Evolutionary conservation across 805 yeast species (phyloP), one percentile per base, ranked within the genome.

Genomic region (Candida anglica): DNA sequence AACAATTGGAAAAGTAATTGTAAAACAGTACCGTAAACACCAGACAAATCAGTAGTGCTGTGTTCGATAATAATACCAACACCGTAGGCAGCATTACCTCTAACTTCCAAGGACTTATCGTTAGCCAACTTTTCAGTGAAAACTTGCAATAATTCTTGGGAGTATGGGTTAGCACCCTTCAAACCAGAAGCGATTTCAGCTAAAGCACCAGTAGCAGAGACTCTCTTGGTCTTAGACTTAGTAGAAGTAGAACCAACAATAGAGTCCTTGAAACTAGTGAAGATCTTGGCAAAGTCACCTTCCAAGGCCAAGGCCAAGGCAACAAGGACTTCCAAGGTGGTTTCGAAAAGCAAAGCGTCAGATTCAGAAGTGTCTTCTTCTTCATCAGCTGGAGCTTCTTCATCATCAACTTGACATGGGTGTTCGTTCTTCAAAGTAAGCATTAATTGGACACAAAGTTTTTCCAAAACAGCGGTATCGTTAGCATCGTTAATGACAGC

Each of bases 41-140:
- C 59, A 25, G 83, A 65, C 44, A 81, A 71, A 48, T 80, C 85
- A 19, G 80, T 66, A 37, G 73, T 49, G 48, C 70, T 66, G 60
- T 63, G 47, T 50, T 75, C 77, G 40, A 79, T 59, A 40, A 88
- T 62, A 40, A 88, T 61, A 49, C 98, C 98, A 46, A 86, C 79
- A 69, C 98, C 98, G 58, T 87, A 93, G 13, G 97, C 96, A 33
- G 97, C 91, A 48, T 88, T 86, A 49, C 96, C 89, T 63, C 91
- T 83, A 39, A 87, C 97, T 54, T 87, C 95, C 42, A 85, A 69
- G 11, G 93, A 82, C 51, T 77, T 77, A 56, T 84, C 88, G 52
- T 79, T 78, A 37, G 82, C 73, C 41, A 91, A 70, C 44, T 82
- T 79, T 39, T 77, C 71, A 32, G 75, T 67, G 55, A 93, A 82